Conservation (phyloP, 129 eudicot genomes). For the Flaveria brownii region DNA sequence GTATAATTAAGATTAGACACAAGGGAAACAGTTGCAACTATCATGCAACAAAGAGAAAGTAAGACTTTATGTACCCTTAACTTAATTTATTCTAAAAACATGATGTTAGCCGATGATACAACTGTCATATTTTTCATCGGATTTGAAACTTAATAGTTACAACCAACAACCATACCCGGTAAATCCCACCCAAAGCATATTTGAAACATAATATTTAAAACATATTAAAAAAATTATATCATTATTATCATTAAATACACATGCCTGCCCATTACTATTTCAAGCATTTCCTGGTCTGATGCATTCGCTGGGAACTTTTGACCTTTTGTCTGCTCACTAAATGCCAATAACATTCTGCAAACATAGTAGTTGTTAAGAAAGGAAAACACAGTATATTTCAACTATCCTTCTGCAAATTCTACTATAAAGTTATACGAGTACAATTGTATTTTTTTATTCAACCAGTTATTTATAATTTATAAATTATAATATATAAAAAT, state of each 20-base stretch:
- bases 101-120: constrained; percentile 6
- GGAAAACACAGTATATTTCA: not conserved
- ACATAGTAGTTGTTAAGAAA: not conserved
- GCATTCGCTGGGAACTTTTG: constrained; percentile 78
- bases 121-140: not conserved
- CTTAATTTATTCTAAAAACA: not conserved
- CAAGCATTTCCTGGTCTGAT: constrained; percentile 92
- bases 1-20: not conserved
- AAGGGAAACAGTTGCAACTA: not conserved
- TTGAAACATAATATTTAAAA: not conserved
- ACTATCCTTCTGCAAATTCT: not conserved
- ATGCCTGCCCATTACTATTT: constrained; percentile 88
- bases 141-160: not conserved
- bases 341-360: constrained; percentile 89
- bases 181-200: not conserved
- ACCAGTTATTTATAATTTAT: no score
- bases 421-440: constrained; percentile 13
- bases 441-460: not conserved
- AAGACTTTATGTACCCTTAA: constrained; percentile 13
- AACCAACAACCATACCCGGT: no score
- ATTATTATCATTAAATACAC: not conserved
- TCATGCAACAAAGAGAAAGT: not conserved
- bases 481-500: no score
- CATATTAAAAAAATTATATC: not conserved
- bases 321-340: constrained; percentile 86